Evolutionary conservation across 305 asterid genomes (phyloP).

Genomic region (Ajuga reptans): DNA sequence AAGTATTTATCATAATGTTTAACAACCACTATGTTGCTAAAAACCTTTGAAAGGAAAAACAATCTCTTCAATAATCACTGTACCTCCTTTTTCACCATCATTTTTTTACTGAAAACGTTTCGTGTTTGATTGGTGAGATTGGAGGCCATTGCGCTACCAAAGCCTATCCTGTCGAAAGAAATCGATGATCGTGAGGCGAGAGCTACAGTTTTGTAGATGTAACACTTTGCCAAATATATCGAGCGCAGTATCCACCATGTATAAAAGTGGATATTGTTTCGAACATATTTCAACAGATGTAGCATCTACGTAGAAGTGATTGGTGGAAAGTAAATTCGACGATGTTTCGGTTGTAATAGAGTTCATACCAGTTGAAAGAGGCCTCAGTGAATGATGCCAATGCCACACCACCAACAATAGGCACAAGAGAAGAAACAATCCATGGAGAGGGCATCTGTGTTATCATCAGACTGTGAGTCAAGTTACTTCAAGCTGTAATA

Average conservation of each 20-base stretch:
- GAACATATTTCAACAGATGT: too few species aligned
- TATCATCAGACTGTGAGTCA: conserved; percentile 37
- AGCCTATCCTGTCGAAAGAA: conserved; percentile 64
- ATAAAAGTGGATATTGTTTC: too few species aligned
- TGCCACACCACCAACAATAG: conserved; percentile 85
- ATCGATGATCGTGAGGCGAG: background rate
- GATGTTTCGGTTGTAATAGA: background rate
- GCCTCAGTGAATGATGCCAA: conserved; percentile 81
- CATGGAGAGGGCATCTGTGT: conserved; percentile 70
- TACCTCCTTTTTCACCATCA: conserved; percentile 70
- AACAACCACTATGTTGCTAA: background rate
- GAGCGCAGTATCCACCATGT: too few species aligned
- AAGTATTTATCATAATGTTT: background rate
- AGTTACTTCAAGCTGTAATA: conserved; percentile 17
- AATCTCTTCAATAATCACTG: background rate
- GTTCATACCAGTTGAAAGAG: conserved; percentile 74
- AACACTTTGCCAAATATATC: background rate
- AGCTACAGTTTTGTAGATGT: background rate
- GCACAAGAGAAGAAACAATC: conserved; percentile 66
- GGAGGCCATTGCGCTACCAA: conserved; percentile 86
- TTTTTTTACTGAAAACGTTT: conserved; percentile 64
- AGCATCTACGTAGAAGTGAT: too few species aligned
- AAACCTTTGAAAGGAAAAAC: background rate
- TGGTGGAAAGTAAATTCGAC: background rate
- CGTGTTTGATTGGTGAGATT: conserved; percentile 86